A percentile compares a stretch with the other conserved stretches of the same genome.
Conservation (phyloP, 352 stramenopile species). For the Stephanocyclus meneghinianus region DNA sequence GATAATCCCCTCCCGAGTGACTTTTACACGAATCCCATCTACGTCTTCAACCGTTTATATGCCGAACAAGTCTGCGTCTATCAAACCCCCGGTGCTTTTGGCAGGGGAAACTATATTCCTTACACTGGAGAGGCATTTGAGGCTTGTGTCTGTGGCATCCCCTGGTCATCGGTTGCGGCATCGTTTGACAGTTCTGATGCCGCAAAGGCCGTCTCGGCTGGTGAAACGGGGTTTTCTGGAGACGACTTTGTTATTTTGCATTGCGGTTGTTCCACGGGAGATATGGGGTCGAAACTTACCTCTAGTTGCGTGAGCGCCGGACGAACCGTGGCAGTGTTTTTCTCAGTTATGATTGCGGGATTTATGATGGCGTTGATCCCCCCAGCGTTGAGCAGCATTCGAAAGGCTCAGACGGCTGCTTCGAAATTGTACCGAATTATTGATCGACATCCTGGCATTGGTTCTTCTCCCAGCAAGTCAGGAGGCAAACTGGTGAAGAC, state of each 20-base stretch:
- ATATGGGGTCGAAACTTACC: conserved; percentile 15
- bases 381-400: conserved; percentile 26
- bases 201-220: neutral
- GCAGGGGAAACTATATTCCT: neutral
- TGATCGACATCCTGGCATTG: conserved; percentile 28
- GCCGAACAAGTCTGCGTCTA: conserved; percentile 16
- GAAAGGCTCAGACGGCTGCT: conserved; percentile 23
- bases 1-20: conserved; percentile 32
- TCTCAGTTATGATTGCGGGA: conserved; percentile 37
- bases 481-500: conserved; percentile 21
- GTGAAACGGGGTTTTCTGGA: neutral
- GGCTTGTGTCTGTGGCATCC: conserved; percentile 31
- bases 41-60: conserved; percentile 11
- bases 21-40: conserved; percentile 27
- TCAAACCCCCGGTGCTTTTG: conserved; percentile 20
- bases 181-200: conserved; percentile 5
- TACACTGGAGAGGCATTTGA: conserved; percentile 26
- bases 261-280: conserved; percentile 24
- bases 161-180: conserved; percentile 6
- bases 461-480: conserved; percentile 4
- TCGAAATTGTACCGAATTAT: conserved; percentile 34
- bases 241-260: conserved; percentile 20
- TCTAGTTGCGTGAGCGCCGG: conserved; percentile 27
- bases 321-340: conserved; percentile 38
- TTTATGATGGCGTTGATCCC: conserved; percentile 35